Percentiles rank a stretch among this genome's conserved stretches.
Evolutionary conservation across 192 early-diverging fungal species (phyloP).

Genomic region (Coemansia sp.): DNA sequence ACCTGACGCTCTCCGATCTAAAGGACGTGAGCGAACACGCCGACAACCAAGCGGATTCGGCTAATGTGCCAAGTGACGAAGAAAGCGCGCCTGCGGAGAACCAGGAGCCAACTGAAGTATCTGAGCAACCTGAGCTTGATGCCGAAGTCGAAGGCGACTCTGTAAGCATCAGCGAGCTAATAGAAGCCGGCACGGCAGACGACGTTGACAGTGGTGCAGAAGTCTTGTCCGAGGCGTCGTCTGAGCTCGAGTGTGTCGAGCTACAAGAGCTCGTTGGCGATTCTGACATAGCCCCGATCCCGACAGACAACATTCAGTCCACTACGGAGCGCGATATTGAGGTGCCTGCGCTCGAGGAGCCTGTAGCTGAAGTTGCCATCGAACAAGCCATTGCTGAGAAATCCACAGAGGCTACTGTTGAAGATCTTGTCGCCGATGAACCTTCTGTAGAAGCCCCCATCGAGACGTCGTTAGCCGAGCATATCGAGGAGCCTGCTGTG

Average conservation of each 20-base stretch:
- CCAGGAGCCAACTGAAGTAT: neutral
- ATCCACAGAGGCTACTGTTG: neutral
- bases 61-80: neutral
- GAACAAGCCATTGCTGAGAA: constrained; percentile 2
- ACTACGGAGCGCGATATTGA: neutral
- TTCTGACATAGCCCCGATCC: neutral
- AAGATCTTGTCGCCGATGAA: neutral
- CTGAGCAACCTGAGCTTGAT: neutral
- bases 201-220: neutral
- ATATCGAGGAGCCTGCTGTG: neutral
- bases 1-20: constrained; percentile 47
- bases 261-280: constrained; percentile 1
- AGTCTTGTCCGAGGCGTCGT: neutral
- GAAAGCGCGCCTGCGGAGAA: neutral
- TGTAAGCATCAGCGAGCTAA: neutral
- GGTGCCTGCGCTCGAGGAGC: constrained; percentile 11
- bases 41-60: neutral
- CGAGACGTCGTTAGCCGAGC: neutral
- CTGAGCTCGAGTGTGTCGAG: constrained; percentile 3
- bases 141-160: constrained; percentile 4
- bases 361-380: neutral
- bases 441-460: neutral
- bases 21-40: constrained; percentile 13
- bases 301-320: neutral
- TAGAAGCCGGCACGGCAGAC: neutral